Base-by-base conservation (phyloP, 441 rosid species). In the Pelargonium australe region DNA sequence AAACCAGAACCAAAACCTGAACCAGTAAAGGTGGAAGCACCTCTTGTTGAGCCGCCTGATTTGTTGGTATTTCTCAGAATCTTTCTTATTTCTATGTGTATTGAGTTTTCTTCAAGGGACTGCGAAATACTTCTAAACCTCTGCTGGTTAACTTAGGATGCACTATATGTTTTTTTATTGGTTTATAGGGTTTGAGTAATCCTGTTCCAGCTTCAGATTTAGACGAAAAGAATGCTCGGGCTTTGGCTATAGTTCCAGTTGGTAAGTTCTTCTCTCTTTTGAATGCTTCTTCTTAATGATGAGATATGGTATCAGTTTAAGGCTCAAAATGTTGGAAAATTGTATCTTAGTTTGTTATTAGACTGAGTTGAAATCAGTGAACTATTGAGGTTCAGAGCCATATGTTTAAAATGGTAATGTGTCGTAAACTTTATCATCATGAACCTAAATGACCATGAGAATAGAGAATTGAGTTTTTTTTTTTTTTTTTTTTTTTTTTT, bases 171-270 rank as follows among this genome's bases (percentile, higher is more conserved):
- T 28, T 72, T 47, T 62, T 63, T 44, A 16, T 51, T 69, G 41
- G 31, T 9, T 7, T 3, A 43, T 40, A 92, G 99, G 84, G 84
- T 69, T 80, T 95, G 87, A 81, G 86, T 72, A 89, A 92, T 82
- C 88, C 91, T 74, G 71, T 66, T 80, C 92, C 69, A 66, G 89
- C 86, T 45, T 84, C 97, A 61, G 88, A 87, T 68, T 80, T 87
- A 12, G 91, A 92, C 53, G 89, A 90, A 77, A 90, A 84, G 79
- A 95, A 89, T 86, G 89, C 97, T 63, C 71, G 86, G 78, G 97
- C 97, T 77, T 80, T 95, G 85, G 98, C 99, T 62, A 90, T 92
- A 73, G 89, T 95, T 73, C 92, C 97, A 45, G 88, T 81, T 77
- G 85, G 81, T 81, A 83, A 73, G 88, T 73, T 70, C 14, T n/a